Evolutionary conservation across 306 rosid species (phyloP).

Genomic region (Ammopiptanthus mongolicus): DNA sequence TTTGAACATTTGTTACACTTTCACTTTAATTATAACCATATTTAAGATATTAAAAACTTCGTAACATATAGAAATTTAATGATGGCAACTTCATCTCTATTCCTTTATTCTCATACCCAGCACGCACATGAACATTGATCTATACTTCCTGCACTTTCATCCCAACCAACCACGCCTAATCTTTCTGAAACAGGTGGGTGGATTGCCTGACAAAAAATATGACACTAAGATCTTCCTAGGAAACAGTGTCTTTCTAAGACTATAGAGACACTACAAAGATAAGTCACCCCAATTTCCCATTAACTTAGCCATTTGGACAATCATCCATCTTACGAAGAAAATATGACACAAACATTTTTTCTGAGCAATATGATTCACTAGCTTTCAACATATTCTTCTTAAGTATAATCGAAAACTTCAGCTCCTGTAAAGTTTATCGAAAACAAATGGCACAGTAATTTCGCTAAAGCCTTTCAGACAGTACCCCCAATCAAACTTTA

Average conservation of each 20-base stretch:
- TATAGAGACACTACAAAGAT: not conserved
- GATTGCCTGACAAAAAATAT: not conserved
- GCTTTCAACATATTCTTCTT: not conserved
- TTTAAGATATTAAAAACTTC: not conserved
- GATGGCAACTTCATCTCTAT: not conserved
- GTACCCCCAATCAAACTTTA: not conserved
- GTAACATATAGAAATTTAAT: not conserved
- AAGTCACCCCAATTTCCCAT: not conserved
- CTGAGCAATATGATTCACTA: not conserved
- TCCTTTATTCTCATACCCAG: not conserved
- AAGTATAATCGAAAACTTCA: no score
- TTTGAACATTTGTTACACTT: not conserved
- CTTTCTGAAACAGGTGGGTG: not conserved
- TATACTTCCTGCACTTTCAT: not conserved
- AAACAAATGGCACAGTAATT: not conserved
- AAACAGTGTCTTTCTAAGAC: not conserved
- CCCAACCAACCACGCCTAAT: not conserved
- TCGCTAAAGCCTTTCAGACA: conserved; percentile 6
- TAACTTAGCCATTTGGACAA: not conserved
- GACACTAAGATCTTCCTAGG: not conserved
- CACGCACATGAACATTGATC: not conserved
- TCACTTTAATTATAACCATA: not conserved
- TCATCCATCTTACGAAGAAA: no score
- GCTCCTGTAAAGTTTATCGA: not conserved
- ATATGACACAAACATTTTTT: no score